Base-by-base conservation (phyloP, 495 filamentous ascomycete species). In the Tuber umbilicatum region DNA sequence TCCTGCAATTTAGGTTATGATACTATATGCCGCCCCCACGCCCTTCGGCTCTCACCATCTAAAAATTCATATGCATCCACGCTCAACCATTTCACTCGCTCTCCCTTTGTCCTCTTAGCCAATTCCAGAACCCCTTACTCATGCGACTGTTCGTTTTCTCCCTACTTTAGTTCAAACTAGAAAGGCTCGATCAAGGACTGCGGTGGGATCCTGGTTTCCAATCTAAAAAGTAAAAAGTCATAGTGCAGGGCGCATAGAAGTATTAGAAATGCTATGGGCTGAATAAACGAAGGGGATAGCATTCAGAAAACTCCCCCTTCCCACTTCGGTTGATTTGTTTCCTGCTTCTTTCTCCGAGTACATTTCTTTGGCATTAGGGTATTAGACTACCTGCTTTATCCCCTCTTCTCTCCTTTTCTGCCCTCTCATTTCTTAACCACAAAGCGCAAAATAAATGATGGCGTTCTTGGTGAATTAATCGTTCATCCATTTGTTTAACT, bases 371-470 rank as follows among this genome's bases (percentile, higher is more conserved):
- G 12, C 55, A 35, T 35, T 27, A 64, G 12, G 55, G 55, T 35
- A 64, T 64, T 64, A 64, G 55, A 64, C 12, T 60, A 60, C 27
- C 55, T 64, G 14, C 55, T 16, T 17, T 17, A 50, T 68, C 68
- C 67, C 41, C 35, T 37, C 39, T 41, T 70, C n/a, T n/a, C n/a
- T 50, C 70, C 31, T 47, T 27, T 77, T 31, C n/a, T 16, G 60
- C n/a, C 68, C 55, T 50, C 75, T 76, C 75, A 69, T 71, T 68
- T 76, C 68, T 76, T 69, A 76, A 74, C 67, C 37, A 78, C 27
- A 35, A 23, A 60, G n/a, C 14, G 35, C 27, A 27, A 64, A 64
- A 64, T 78, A 74, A 79, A 74, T 74, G 77, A 76, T 60, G 39
- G 72, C 74, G 69, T 74, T 64, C 55, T 71, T 31, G 68, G 68